These are phyloP conservation scores for Ceratocystis colombiana DNA, from an alignment of 2,329 filamentous ascomycete genomes.

Conservation along the genomic window DNA sequence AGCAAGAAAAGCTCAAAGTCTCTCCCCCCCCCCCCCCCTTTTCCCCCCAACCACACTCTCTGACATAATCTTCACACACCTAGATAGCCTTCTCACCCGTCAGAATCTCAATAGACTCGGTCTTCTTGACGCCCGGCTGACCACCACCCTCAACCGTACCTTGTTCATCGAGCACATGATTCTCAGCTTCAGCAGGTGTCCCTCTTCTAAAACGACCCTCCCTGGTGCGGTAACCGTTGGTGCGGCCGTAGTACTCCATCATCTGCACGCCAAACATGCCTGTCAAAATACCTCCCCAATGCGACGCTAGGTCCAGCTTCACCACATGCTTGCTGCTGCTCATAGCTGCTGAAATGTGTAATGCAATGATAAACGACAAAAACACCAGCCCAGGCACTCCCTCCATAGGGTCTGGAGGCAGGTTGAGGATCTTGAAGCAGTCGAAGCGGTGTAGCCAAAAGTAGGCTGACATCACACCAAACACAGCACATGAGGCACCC, in stretches of 20 bases:
- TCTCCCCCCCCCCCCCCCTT: not conserved
- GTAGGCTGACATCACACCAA: conserved; percentile 52
- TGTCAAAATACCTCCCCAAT: conserved; percentile 42
- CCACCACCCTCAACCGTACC: not conserved
- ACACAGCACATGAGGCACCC: conserved; percentile 57
- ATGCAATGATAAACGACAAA: conserved; percentile 41
- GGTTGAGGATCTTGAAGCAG: conserved; percentile 47
- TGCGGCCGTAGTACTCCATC: conserved; percentile 28
- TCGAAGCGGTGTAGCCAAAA: conserved; percentile 50
- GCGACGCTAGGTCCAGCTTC: conserved; percentile 46
- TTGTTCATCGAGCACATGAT: conserved; percentile 1
- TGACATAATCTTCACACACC: not conserved
- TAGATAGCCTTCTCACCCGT: conserved; percentile 24
- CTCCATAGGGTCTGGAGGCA: conserved; percentile 44
- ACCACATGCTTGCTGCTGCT: conserved; percentile 36
- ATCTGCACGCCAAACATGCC: conserved; percentile 38
- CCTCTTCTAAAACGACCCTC: conserved; percentile 23
- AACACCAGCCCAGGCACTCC: conserved; percentile 47
- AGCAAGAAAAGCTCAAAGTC: not conserved
- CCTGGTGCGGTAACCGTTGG: conserved; percentile 21
- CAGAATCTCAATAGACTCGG: conserved; percentile 25
- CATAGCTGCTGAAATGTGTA: conserved; percentile 42
- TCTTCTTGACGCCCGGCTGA: conserved; percentile 10
- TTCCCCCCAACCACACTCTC: not conserved
- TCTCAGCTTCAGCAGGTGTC: conserved; percentile 1